Conservation (phyloP, 306 rosid species). For the Cicer chorassanicum region DNA sequence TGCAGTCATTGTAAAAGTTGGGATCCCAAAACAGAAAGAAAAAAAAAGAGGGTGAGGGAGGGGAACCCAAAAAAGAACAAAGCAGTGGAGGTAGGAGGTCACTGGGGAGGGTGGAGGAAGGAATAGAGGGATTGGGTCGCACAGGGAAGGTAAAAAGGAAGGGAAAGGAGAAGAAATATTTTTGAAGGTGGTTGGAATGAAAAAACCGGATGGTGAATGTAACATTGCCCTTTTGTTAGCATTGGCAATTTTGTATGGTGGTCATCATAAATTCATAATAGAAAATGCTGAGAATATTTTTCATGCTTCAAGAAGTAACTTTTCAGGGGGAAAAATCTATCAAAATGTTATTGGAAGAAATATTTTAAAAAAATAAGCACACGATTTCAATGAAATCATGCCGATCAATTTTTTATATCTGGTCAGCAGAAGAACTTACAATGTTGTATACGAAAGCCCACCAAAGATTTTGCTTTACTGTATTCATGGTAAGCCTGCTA, state of each 20-base stretch:
- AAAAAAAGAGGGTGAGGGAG: too few relatives aligned
- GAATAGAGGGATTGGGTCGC: too few relatives aligned
- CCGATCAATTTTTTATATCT: slow-evolving; percentile 30
- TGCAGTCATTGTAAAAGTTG: too few relatives aligned
- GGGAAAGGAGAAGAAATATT: too few relatives aligned
- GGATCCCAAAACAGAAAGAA: too few relatives aligned
- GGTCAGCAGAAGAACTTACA: slow-evolving; percentile 61
- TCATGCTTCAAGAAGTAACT: slow-evolving; percentile 21
- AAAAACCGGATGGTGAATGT: not conserved
- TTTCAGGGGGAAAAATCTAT: slow-evolving; percentile 7
- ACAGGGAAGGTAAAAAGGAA: too few relatives aligned
- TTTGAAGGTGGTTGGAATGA: not conserved
- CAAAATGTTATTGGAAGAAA: slow-evolving; percentile 3
- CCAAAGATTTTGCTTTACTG: slow-evolving; percentile 95
- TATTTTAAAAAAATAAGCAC: slow-evolving; percentile 3
- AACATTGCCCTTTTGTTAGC: slow-evolving; percentile 5
- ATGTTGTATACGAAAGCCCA: slow-evolving; percentile 96
- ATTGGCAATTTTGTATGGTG: not conserved
- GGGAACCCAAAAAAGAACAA: too few relatives aligned
- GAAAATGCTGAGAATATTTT: slow-evolving; percentile 31
- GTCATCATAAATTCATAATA: not conserved
- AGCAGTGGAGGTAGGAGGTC: too few relatives aligned
- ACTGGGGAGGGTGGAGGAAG: too few relatives aligned
- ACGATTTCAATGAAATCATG: slow-evolving; percentile 12
- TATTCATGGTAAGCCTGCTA: slow-evolving; percentile 89